phyloP scores from a whole-genome alignment of 306 rosid genomes.

The Elaeagnus macrophylla region DNA sequence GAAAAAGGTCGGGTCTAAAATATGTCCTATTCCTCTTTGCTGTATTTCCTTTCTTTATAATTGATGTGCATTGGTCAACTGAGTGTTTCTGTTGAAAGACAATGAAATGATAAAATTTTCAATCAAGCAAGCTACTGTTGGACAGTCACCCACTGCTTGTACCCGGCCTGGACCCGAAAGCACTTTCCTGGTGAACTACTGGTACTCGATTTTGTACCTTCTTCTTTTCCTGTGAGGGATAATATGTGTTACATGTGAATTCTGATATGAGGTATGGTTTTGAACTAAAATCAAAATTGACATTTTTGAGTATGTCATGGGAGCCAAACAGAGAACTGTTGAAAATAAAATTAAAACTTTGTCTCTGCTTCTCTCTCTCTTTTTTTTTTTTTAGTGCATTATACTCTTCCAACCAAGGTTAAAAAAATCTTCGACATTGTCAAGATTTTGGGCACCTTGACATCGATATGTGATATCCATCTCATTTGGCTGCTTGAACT shows the following conservation, averaged over 20 bases:
- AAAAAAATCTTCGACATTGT: no score
- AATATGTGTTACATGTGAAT: background rate
- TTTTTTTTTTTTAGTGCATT: no score
- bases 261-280: background rate
- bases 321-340: constrained; percentile 11
- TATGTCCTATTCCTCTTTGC: constrained; percentile 28
- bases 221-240: constrained; percentile 72
- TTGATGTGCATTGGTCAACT: constrained; percentile 36
- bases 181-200: constrained; percentile 43
- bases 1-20: constrained; percentile 31
- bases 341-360: constrained; percentile 50
- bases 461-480: no score
- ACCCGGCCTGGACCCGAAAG: constrained; percentile 48
- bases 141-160: constrained; percentile 57
- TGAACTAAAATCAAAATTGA: constrained; percentile 1
- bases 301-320: constrained; percentile 4
- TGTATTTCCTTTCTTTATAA: constrained; percentile 45
- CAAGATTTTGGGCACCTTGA: no score
- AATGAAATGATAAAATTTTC: constrained; percentile 41
- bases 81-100: constrained; percentile 52
- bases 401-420: no score
- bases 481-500: no score
- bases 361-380: constrained; percentile 75
- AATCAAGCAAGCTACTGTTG: constrained; percentile 43
- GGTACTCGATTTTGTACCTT: constrained; percentile 56